Base-by-base conservation (phyloP, 192 early-diverging fungal species). In the Coemansia sp. region DNA sequence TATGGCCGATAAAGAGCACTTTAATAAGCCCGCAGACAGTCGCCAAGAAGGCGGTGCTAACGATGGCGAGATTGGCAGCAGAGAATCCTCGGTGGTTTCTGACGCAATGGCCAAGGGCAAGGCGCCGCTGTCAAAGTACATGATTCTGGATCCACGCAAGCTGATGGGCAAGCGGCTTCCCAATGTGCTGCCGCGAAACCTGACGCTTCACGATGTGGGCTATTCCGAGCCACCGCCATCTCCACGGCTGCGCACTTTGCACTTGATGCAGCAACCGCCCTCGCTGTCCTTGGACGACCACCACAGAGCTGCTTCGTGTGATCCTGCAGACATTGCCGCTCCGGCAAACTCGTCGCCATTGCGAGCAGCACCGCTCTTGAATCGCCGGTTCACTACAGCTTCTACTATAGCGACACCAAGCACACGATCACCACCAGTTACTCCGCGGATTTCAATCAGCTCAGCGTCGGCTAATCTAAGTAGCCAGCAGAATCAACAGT, bases 361-460 rank as follows among this genome's bases (percentile, higher is more conserved):
- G 10, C 16, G 46, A 6, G 46, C 14, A 13, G 23, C 46, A 12
- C 46, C 46, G 13, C 28, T 48, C 1, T 23, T 48, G 46, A 28
- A 28, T 48, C 46, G 46, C 11, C 26, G 46, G 26, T 48, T 48
- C n/a, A 48, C 46, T 23, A 48, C 46, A 28, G 46, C 46, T 5
- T 48, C 46, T 66, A 64, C 59, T 72, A 68, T 31, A 72, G 50
- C 26, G 88, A 88, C 72, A 91, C 84, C 54, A 90, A 86, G 79
- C 86, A 94, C 95, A 97, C 2, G 6, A 35, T 35, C 33, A 10
- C 33, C 33, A 35, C 33, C 33, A 35, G 6, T 6, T 6, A 35
- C 33, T 35, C 33, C 33, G 10, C 2, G 33, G 33, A 35, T 35
- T 35, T 35, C 33, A 35, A 10, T 35, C 33, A 35, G 33, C 33